Percentiles rank a stretch among this genome's conserved stretches.
Evolutionary conservation across 2,329 filamentous ascomycete genomes (phyloP).

Genomic region (Cladosporium phlei): DNA sequence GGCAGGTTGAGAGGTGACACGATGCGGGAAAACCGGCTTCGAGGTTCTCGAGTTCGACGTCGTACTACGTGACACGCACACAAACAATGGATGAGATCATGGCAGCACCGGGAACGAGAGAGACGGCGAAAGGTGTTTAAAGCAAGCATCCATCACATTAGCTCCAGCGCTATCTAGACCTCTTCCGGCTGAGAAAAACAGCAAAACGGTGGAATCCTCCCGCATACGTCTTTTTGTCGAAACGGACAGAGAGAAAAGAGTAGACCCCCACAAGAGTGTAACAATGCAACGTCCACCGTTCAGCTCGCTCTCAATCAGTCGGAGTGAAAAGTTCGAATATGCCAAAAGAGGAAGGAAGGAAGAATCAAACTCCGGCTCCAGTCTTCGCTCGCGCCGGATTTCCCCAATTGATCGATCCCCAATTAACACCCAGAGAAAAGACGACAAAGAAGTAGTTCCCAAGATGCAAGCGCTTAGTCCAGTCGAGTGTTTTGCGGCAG

Average conservation of each 20-base stretch:
- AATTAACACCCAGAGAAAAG: constrained; percentile 2
- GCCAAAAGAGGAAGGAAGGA: not conserved
- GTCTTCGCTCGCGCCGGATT: not conserved
- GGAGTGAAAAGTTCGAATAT: constrained; percentile 3
- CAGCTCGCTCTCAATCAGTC: not conserved
- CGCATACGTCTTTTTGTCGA: not conserved
- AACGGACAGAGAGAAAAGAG: not conserved
- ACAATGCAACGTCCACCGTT: not conserved
- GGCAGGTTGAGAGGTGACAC: too few relatives aligned
- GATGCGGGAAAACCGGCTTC: too few relatives aligned
- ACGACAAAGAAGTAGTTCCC: constrained; percentile 2
- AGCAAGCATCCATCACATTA: constrained; percentile 1
- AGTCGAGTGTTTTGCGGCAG: constrained; percentile 1
- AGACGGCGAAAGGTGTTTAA: not conserved
- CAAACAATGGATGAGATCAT: too few relatives aligned
- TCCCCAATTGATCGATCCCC: not conserved
- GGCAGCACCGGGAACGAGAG: too few relatives aligned
- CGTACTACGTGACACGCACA: too few relatives aligned
- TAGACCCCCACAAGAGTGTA: not conserved
- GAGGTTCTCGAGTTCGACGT: too few relatives aligned
- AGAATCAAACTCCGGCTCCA: not conserved
- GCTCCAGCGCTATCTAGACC: not conserved
- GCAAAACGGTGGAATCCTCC: too few relatives aligned
- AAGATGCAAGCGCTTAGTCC: constrained; percentile 15
- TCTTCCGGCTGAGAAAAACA: not conserved